Conservation (phyloP, 2,329 filamentous ascomycete genomes). For the Metarhizium anisopliae region DNA sequence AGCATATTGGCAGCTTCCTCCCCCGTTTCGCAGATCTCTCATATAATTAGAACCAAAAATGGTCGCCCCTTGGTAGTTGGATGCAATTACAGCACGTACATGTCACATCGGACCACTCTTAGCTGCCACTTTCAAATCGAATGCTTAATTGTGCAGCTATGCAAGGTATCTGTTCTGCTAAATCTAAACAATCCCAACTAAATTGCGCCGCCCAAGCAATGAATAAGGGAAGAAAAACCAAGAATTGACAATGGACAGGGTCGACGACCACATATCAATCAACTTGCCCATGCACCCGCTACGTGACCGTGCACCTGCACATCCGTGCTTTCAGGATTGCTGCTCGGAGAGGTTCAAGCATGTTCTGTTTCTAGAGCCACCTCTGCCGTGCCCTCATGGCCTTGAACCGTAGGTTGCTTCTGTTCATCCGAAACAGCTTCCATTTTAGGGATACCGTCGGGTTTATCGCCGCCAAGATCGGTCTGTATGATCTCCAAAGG, state of each 20-base stretch:
- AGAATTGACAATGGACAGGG: too few relatives aligned
- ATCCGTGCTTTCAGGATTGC: not conserved
- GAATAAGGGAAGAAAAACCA: not conserved
- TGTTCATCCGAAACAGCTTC: not conserved
- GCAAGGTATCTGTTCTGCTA: conserved; percentile 10
- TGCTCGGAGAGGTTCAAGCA: not conserved
- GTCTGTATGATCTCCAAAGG: not conserved
- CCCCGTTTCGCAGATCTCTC: not conserved
- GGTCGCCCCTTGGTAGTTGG: not conserved
- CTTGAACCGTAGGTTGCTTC: not conserved
- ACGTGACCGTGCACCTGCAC: not conserved
- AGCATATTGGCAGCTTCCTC: not conserved
- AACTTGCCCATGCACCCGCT: not conserved
- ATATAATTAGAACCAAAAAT: not conserved
- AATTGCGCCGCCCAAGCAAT: not conserved
- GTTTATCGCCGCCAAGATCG: not conserved
- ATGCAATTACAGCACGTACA: not conserved
- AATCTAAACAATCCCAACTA: not conserved
- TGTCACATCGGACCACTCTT: not conserved
- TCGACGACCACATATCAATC: not conserved
- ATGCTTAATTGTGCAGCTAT: conserved; percentile 7
- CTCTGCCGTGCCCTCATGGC: not conserved
- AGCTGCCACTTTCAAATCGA: not conserved
- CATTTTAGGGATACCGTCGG: not conserved
- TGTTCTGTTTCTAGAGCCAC: not conserved